Evolutionary conservation across 257 asterid genomes (phyloP), one percentile per base, ranked within the genome.

Genomic region (Lantana camara): DNA sequence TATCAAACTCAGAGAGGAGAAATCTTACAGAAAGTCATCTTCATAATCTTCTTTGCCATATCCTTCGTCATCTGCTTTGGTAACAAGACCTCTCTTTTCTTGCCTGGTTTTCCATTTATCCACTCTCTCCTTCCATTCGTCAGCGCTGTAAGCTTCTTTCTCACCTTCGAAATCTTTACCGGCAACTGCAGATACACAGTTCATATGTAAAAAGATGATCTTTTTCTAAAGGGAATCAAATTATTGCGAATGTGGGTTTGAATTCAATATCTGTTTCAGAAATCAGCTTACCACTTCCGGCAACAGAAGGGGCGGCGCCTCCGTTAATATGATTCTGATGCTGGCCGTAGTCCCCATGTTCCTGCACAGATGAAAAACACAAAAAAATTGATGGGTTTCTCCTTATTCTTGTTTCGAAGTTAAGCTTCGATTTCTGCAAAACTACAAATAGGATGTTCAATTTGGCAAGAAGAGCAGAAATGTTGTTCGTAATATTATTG

Each of bases 101-200:
- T 86, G 95, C 49, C 89, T 73, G 47, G 73, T 80, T 76, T 86
- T 89, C 96, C 96, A 89, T 71, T 87, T 83, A 20, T 86, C 94
- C 49, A 89, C 85, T 46, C 96, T 77, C 4, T 89, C 93, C 65
- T 82, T 82, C 96, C 96, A 89, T 73, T 82, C 93, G 1, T 77
- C 83, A 32, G 45, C 80, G 66, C 64, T 81, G 81, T 78, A 72
- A 14, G 79, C 73, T 62, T 82, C 92, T 24, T 77, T 81, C 29
- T 82, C 93, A 16, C 77, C 95, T 66, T 89, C 95, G 63, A 77
- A 72, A 38, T 86, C 87, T 57, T 84, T 89, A 0, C 92, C 87
- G 2, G 73, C 79, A 66, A 80, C 95, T 83, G 66, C 1, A 13
- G 1, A 11, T 29, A 11, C 8, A 20, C 8, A 20, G 22, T 3